Evolutionary conservation across 1,284 basidiomycete species (phyloP).

Genomic region (Malassezia sympodialis): DNA sequence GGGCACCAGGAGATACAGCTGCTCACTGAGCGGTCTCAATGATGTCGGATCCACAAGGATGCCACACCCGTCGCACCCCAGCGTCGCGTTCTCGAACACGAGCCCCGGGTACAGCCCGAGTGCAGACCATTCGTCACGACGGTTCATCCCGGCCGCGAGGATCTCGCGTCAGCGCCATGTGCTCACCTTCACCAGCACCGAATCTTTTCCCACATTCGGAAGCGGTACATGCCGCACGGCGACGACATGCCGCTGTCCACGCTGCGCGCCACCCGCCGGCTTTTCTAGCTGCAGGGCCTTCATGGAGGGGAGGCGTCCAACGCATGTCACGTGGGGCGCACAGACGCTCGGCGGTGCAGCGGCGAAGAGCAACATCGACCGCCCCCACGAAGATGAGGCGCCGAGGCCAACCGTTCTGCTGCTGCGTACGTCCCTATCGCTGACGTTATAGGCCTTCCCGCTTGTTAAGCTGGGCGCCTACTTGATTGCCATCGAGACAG

Average conservation of each 20-base stretch:
- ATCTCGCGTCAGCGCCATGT: conserved; percentile 12
- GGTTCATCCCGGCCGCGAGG: conserved; percentile 64
- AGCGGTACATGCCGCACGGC: conserved; percentile 22
- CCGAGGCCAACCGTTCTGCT: conserved; percentile 38
- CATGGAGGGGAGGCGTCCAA: conserved; percentile 9
- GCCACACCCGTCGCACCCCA: conserved; percentile 63
- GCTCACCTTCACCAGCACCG: conserved; percentile 29
- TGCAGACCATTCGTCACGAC: conserved; percentile 66
- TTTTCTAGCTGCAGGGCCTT: conserved; percentile 35
- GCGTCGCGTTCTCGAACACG: conserved; percentile 53
- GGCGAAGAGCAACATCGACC: neutral
- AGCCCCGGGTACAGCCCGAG: conserved; percentile 63
- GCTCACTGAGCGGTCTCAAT: neutral
- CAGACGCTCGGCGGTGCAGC: conserved; percentile 6
- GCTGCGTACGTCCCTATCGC: conserved; percentile 22
- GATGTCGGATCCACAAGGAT: conserved; percentile 14
- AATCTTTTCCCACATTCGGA: conserved; percentile 19
- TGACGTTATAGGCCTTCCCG: conserved; percentile 23
- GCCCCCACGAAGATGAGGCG: conserved; percentile 8
- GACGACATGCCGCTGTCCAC: conserved; percentile 26
- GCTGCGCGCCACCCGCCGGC: conserved; percentile 21
- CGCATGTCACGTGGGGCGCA: conserved; percentile 2
- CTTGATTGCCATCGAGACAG: conserved; percentile 32
- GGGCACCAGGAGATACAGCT: conserved; percentile 62
- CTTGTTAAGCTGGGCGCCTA: conserved; percentile 46